Evolutionary conservation across 176 grass and related monocot genomes (phyloP).

Genomic region (Aegilops speltoides): DNA sequence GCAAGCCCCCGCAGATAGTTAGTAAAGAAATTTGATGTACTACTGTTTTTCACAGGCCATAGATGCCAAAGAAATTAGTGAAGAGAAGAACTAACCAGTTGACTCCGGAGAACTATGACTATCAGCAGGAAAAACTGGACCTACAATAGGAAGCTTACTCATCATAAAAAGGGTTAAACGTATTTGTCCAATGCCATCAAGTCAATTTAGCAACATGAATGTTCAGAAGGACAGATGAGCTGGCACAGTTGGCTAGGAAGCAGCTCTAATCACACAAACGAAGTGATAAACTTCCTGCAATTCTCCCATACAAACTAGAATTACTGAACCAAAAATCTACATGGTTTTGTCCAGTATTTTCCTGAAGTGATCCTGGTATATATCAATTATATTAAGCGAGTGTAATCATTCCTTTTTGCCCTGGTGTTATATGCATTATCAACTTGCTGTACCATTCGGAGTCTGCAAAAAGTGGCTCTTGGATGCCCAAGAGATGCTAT

Average conservation of each 20-base stretch:
- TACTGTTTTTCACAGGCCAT: conserved; percentile 1
- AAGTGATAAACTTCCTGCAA: neutral
- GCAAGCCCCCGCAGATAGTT: conserved; percentile 13
- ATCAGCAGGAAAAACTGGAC: conserved; percentile 50
- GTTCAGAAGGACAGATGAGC: neutral
- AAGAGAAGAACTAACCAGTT: conserved; percentile 59
- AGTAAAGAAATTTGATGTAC: neutral
- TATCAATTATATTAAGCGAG: neutral
- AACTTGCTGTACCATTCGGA: neutral
- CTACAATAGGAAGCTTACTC: conserved; percentile 33
- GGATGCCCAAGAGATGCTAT: conserved; percentile 4
- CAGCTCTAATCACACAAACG: neutral
- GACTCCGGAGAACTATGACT: conserved; percentile 54
- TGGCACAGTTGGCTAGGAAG: conserved; percentile 6
- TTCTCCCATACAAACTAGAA: neutral
- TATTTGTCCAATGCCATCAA: neutral
- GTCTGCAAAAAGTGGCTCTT: neutral
- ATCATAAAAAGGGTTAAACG: conserved; percentile 8
- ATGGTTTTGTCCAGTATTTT: neutral
- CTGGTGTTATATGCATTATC: neutral
- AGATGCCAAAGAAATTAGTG: neutral
- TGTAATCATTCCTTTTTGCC: neutral
- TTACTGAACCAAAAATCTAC: neutral
- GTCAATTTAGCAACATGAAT: conserved; percentile 12
- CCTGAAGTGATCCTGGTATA: neutral